Evolutionary conservation across 805 yeast species (phyloP), one percentile per base, ranked within the genome.

Genomic region (Cyberlindnera sargentensis): DNA sequence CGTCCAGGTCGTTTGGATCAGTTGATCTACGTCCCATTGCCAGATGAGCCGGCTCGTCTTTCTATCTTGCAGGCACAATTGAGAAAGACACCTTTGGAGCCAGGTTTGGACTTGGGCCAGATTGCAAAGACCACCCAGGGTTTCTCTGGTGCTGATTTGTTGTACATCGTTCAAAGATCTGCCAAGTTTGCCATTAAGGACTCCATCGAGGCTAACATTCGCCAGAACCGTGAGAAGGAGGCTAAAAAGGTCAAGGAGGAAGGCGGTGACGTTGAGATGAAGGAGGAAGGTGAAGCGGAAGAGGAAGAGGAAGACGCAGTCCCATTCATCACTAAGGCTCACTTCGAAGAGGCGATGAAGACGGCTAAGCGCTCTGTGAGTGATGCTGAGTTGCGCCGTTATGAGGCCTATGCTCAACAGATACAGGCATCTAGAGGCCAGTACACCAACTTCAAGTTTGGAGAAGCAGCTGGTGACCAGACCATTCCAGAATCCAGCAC

Each of bases 1-100:
- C 89, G 99, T 75, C 99, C 99, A 8, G 99, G 99, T 59, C 85
- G 99, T 76, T 80, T 93, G 57, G 99, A 93, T 70, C 99, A 95
- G 73, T 79, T 93, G 71, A 93, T 93, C 58, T 93, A 95, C 63
- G 99, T 93, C 52, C 99, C 99, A 65, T 78, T 95, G 67, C 99
- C 99, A 47, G 98, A 93, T 66, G 96, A 89, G 69, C 75, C 68
- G 46, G 98, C 96, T 27, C 84, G 99, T 73, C 71, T 90, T 59
- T 88, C 96, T 4, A 93, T 93, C 61, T 76, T 93, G 70, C 72
- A 78, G 57, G 99, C 99, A 11, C 99, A 93, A 77, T 81, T 93
- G 63, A 86, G 99, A 74, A 93, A 93, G 72, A 85, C 99, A 37
- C 99, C 99, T 58, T 76, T 93, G 62, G 99, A 95, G 71, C 99